Conservation (phyloP, 2,329 filamentous ascomycete genomes). For the Moelleriella libera region DNA sequence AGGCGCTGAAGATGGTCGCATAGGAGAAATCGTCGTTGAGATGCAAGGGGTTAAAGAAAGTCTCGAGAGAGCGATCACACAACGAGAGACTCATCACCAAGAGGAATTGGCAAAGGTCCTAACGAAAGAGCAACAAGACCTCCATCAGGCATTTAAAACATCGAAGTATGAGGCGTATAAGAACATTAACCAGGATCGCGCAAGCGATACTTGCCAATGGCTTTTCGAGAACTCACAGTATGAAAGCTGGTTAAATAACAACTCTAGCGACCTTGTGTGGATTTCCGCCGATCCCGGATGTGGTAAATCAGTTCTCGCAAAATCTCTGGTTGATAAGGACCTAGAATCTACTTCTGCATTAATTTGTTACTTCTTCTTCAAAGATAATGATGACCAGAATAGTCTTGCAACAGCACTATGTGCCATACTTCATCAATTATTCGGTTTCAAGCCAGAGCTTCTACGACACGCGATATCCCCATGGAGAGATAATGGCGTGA, state of each 20-base stretch:
- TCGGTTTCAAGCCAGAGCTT: slow-evolving; percentile 11
- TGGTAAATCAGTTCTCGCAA: slow-evolving; percentile 23
- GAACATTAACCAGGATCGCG: not conserved
- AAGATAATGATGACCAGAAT: slow-evolving; percentile 19
- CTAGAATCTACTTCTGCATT: slow-evolving; percentile 7
- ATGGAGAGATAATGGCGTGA: slow-evolving; percentile 9
- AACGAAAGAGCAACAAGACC: not conserved
- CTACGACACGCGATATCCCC: slow-evolving; percentile 8
- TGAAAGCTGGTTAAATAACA: not conserved
- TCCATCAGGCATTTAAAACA: not conserved
- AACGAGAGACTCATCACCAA: not conserved
- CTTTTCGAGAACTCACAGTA: not conserved
- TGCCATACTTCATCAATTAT: slow-evolving; percentile 22
- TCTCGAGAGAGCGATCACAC: not conserved
- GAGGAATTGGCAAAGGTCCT: not conserved
- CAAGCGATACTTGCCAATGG: not conserved
- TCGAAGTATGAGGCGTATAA: not conserved
- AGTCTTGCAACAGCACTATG: slow-evolving; percentile 14
- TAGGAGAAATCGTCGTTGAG: not conserved
- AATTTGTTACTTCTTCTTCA: slow-evolving; percentile 24
- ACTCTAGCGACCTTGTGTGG: slow-evolving; percentile 16
- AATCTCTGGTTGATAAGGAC: slow-evolving; percentile 17
- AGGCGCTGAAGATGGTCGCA: not conserved
- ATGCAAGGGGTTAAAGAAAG: not conserved
- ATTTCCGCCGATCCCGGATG: slow-evolving; percentile 23